These are phyloP conservation scores for Beauveria rudraprayagi DNA, from an alignment of 2,329 filamentous ascomycete genomes.

Conservation along the genomic window DNA sequence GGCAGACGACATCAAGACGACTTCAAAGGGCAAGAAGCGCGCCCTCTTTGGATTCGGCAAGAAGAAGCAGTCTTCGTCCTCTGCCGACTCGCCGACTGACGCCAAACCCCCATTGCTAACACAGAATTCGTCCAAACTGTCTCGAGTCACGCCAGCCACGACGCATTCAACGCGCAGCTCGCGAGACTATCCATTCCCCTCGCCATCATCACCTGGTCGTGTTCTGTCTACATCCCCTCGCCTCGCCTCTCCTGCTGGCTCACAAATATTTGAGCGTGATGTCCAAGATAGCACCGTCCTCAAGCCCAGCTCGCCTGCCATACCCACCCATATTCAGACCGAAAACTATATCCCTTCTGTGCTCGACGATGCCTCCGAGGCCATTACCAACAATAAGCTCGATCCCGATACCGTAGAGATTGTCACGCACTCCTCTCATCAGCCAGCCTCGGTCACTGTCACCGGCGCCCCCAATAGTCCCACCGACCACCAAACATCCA, in stretches of 20 bases:
- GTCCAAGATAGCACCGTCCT: constrained; percentile 70
- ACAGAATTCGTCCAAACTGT: constrained; percentile 30
- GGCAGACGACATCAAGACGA: constrained; percentile 19
- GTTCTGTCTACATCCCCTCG: constrained; percentile 64
- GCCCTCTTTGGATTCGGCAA: constrained; percentile 54
- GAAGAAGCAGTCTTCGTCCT: constrained; percentile 40
- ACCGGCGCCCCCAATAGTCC: constrained; percentile 35
- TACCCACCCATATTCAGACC: constrained; percentile 86
- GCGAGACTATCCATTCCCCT: constrained; percentile 34
- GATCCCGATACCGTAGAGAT: constrained; percentile 90
- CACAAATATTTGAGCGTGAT: constrained; percentile 86
- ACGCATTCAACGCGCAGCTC: constrained; percentile 32
- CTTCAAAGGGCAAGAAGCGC: constrained; percentile 41
- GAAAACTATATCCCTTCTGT: constrained; percentile 92
- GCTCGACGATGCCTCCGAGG: constrained; percentile 81
- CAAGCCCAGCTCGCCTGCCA: constrained; percentile 71
- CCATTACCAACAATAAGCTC: constrained; percentile 79
- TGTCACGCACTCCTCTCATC: constrained; percentile 76
- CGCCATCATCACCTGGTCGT: constrained; percentile 57
- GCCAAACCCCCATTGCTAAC: constrained; percentile 26
- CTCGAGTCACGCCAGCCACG: constrained; percentile 23
- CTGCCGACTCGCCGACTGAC: constrained; percentile 15
- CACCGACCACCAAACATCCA: constrained; percentile 33
- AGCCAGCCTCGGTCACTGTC: constrained; percentile 65
- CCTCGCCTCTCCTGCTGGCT: constrained; percentile 67